phyloP scores from a whole-genome alignment of 139 green algal genomes.

The Volvox africanus region DNA sequence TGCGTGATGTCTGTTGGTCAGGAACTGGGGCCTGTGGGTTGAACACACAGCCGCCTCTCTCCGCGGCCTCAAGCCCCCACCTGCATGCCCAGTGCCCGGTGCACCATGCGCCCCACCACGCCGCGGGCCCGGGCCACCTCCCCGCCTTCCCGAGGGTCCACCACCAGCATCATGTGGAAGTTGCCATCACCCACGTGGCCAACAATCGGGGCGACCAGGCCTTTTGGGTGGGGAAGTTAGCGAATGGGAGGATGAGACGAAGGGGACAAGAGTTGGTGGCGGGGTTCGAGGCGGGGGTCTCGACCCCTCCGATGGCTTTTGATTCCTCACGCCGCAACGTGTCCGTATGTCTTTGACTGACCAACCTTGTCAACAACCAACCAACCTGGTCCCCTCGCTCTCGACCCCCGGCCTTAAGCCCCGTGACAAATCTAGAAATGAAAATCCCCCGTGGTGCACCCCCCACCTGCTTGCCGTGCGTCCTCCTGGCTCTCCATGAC shows the following conservation, averaged over 20 bases:
- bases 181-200: constrained; percentile 77
- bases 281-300: no score
- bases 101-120: constrained; percentile 60
- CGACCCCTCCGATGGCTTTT: no score
- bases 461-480: constrained; percentile 17
- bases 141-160: constrained; percentile 60
- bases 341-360: no score
- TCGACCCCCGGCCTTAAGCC: no score
- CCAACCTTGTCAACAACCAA: no score
- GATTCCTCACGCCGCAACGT: no score
- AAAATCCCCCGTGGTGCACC: background rate
- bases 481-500: constrained; percentile 58
- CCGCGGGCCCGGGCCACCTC: constrained; percentile 61
- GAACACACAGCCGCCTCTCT: no score
- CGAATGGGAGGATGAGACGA: background rate
- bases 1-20: no score
- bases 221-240: background rate
- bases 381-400: no score
- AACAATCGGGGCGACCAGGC: constrained; percentile 71
- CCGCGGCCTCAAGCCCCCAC: background rate
- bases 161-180: constrained; percentile 61
- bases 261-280: background rate
- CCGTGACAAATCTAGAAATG: no score
- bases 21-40: no score
- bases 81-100: constrained; percentile 52